Evolutionary conservation across 2,329 filamentous ascomycete species (phyloP).

Genomic region (Colletotrichum echinochloae): DNA sequence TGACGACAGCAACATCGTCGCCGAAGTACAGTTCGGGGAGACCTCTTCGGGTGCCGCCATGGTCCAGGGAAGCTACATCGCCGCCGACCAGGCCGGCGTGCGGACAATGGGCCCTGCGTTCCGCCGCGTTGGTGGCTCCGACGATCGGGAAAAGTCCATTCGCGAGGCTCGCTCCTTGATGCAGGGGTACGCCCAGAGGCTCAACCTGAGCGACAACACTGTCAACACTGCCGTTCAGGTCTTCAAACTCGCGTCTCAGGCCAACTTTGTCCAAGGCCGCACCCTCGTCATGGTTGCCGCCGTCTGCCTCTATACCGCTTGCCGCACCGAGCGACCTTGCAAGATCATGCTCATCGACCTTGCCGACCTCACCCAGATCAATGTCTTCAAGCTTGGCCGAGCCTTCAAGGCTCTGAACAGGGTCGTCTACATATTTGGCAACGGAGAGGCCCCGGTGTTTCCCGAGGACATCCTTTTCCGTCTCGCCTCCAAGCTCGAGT

Average conservation of each 20-base stretch:
- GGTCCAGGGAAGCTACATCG: conserved; percentile 90
- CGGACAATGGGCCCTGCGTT: conserved; percentile 74
- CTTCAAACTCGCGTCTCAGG: conserved; percentile 79
- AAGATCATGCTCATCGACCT: conserved; percentile 95
- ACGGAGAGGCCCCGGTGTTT: conserved; percentile 75
- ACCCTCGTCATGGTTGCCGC: conserved; percentile 86
- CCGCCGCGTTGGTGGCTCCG: conserved; percentile 67
- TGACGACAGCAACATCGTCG: conserved; percentile 88
- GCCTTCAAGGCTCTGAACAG: conserved; percentile 82
- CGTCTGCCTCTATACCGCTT: conserved; percentile 92
- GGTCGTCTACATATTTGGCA: conserved; percentile 41
- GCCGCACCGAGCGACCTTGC: conserved; percentile 81
- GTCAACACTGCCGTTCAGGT: conserved; percentile 76
- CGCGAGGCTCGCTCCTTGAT: conserved; percentile 69
- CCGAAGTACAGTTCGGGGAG: conserved; percentile 93
- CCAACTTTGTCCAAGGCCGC: conserved; percentile 88
- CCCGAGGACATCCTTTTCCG: conserved; percentile 92
- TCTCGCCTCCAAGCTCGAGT: conserved; percentile 92
- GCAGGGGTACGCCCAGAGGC: conserved; percentile 70
- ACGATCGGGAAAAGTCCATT: conserved; percentile 70
- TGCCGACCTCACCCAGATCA: conserved; percentile 83
- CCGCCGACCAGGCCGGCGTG: conserved; percentile 85
- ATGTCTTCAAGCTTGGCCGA: conserved; percentile 91
- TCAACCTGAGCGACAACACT: conserved; percentile 68
- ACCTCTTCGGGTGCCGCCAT: conserved; percentile 85